These are phyloP conservation scores for Hypoxylon sp. DNA, from an alignment of 2,329 filamentous ascomycete species.

Conservation along the genomic window DNA sequence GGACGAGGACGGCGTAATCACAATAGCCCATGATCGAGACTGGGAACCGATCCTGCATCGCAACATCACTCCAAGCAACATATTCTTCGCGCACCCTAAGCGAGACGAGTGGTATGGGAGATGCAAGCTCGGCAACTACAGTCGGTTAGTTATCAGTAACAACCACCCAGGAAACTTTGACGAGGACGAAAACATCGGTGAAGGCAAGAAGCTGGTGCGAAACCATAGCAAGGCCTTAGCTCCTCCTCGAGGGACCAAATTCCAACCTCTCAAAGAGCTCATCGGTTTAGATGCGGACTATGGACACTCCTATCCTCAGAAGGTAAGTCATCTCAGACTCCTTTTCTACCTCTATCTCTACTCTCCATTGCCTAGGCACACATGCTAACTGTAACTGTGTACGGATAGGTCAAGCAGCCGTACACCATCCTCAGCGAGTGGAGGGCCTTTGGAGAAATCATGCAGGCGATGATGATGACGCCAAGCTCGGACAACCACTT, in stretches of 20 bases:
- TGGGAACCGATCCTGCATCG: conserved; percentile 64
- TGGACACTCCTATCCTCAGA: conserved; percentile 38
- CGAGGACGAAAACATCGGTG: conserved; percentile 9
- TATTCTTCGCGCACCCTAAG: conserved; percentile 59
- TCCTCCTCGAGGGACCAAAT: conserved; percentile 25
- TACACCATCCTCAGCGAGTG: conserved; percentile 47
- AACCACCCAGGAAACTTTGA: conserved; percentile 46
- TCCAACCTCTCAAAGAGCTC: conserved; percentile 32
- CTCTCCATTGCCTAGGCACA: too few relatives aligned
- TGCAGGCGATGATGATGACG: conserved; percentile 46
- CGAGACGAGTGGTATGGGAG: conserved; percentile 60
- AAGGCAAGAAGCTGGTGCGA: conserved; percentile 6
- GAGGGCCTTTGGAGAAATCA: conserved; percentile 44
- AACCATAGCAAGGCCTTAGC: conserved; percentile 40
- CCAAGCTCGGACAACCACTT: conserved; percentile 30
- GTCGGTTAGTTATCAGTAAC: conserved; percentile 51
- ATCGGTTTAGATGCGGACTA: conserved; percentile 23
- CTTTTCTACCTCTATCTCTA: not conserved
- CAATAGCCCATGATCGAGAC: conserved; percentile 52
- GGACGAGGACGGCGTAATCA: conserved; percentile 20
- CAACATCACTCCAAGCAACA: conserved; percentile 55
- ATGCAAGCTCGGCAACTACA: conserved; percentile 63
- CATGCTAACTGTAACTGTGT: conserved; percentile 20
- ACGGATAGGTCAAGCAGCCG: conserved; percentile 38
- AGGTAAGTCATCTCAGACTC: conserved; percentile 37